phyloP scores from a whole-genome alignment of 495 filamentous ascomycete genomes.

The Lentithecium fluviatile region DNA sequence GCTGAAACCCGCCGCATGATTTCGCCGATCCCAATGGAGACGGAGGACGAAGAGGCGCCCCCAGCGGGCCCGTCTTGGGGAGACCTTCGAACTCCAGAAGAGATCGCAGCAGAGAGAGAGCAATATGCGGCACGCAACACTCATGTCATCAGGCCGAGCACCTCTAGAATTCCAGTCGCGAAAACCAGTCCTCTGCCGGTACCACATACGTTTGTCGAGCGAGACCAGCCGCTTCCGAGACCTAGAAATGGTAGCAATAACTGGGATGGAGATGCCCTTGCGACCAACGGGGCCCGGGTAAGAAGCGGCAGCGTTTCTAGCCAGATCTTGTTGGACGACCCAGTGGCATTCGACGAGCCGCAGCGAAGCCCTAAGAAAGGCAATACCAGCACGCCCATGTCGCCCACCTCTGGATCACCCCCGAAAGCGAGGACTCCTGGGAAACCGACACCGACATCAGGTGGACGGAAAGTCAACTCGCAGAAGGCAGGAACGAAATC shows the following conservation, averaged over 20 bases:
- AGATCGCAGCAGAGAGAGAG: constrained; percentile 62
- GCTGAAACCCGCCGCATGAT: constrained; percentile 49
- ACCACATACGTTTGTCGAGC: constrained; percentile 64
- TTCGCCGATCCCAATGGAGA: constrained; percentile 48
- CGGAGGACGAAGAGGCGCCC: constrained; percentile 38
- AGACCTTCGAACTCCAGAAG: constrained; percentile 78
- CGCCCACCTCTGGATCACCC: constrained; percentile 46
- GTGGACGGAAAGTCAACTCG: constrained; percentile 36
- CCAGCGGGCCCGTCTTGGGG: constrained; percentile 48
- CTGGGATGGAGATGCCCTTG: constrained; percentile 57
- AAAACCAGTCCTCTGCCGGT: constrained; percentile 76
- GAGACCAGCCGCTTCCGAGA: constrained; percentile 65
- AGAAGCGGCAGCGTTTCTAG: constrained; percentile 69
- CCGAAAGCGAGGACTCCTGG: constrained; percentile 40
- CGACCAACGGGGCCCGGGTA: constrained; percentile 61
- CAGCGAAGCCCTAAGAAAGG: constrained; percentile 20
- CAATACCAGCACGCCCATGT: constrained; percentile 49
- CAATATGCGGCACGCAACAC: constrained; percentile 45
- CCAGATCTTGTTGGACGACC: constrained; percentile 55
- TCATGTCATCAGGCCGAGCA: constrained; percentile 43
- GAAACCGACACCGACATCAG: constrained; percentile 38
- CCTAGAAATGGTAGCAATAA: constrained; percentile 54
- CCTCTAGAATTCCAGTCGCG: constrained; percentile 80
- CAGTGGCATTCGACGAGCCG: constrained; percentile 44
- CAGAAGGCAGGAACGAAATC: constrained; percentile 33